Evolutionary conservation across 73 alveolate species (phyloP).

Genomic region (Paramecium sexaurelia): DNA sequence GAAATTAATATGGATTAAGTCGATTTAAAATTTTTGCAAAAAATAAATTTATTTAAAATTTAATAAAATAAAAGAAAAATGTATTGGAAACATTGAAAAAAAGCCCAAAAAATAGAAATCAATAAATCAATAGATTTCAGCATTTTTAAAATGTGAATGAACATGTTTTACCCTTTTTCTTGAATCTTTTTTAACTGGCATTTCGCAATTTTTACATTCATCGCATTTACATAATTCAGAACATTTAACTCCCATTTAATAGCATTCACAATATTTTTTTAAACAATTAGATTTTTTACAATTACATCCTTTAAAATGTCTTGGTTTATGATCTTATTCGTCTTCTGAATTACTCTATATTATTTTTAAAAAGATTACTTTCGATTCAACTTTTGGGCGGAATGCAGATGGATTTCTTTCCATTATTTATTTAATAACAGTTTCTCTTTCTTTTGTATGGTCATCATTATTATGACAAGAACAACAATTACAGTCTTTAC

Average conservation of each 20-base stretch:
- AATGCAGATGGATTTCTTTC: slow-evolving; percentile 97
- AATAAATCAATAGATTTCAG: slow-evolving; percentile 43
- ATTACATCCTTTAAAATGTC: slow-evolving; percentile 93
- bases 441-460: slow-evolving; percentile 85
- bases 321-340: slow-evolving; percentile 56
- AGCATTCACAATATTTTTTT: slow-evolving; percentile 97
- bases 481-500: slow-evolving; percentile 93
- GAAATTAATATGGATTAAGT: no score
- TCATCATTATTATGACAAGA: slow-evolving; percentile 92
- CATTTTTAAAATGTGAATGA: background rate
- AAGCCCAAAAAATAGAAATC: background rate
- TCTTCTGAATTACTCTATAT: slow-evolving; percentile 46
- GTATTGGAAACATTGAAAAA: background rate
- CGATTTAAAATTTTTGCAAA: no score
- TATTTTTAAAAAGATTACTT: background rate
- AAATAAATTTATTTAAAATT: no score
- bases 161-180: slow-evolving; percentile 44
- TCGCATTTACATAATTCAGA: slow-evolving; percentile 92
- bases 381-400: slow-evolving; percentile 79
- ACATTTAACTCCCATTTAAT: slow-evolving; percentile 88
- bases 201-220: slow-evolving; percentile 87
- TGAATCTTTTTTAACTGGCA: slow-evolving; percentile 62
- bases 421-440: slow-evolving; percentile 80
- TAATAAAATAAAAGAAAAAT: no score
- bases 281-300: slow-evolving; percentile 95